A percentile compares a stretch with the other conserved stretches of the same genome.
phyloP scores from a whole-genome alignment of 371 early-diverging fungal species.

The Lichtheimia corymbifera region DNA sequence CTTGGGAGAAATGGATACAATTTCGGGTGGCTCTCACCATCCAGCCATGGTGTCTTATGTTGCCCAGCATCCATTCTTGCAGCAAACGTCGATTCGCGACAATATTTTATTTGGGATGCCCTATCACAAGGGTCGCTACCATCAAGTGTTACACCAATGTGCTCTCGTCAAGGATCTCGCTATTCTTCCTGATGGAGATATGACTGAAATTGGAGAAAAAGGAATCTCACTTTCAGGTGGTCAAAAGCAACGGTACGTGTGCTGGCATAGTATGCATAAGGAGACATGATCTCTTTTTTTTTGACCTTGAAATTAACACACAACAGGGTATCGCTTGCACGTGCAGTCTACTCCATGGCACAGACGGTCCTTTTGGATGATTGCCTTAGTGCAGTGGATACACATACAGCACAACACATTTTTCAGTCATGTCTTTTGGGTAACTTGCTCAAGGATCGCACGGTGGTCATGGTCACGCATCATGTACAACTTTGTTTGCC shows the following conservation, averaged over 20 bases:
- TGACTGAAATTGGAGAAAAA: constrained; percentile 87
- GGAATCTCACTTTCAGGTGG: constrained; percentile 70
- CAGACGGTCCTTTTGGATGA: constrained; percentile 74
- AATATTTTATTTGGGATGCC: constrained; percentile 84
- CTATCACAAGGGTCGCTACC: constrained; percentile 67
- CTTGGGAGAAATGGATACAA: constrained; percentile 69
- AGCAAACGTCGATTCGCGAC: constrained; percentile 78
- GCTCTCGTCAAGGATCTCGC: constrained; percentile 77
- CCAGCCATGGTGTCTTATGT: constrained; percentile 65
- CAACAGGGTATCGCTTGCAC: constrained; percentile 64
- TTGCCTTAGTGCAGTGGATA: constrained; percentile 79
- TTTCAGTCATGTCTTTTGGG: constrained; percentile 62
- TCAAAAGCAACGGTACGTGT: constrained; percentile 60
- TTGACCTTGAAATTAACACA: not conserved
- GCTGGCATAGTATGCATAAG: not conserved
- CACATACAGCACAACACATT: constrained; percentile 82
- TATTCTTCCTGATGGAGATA: constrained; percentile 75
- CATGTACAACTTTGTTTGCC: constrained; percentile 75
- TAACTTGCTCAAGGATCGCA: constrained; percentile 66
- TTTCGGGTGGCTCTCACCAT: constrained; percentile 33
- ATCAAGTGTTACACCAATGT: constrained; percentile 63
- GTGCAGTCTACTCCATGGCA: constrained; percentile 74
- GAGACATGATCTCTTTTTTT: not conserved
- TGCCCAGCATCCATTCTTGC: constrained; percentile 82
- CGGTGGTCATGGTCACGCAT: constrained; percentile 84